Evolutionary conservation across 2,329 filamentous ascomycete genomes (phyloP), one percentile per base, ranked within the genome.

Genomic region (Gyromitra esculenta): DNA sequence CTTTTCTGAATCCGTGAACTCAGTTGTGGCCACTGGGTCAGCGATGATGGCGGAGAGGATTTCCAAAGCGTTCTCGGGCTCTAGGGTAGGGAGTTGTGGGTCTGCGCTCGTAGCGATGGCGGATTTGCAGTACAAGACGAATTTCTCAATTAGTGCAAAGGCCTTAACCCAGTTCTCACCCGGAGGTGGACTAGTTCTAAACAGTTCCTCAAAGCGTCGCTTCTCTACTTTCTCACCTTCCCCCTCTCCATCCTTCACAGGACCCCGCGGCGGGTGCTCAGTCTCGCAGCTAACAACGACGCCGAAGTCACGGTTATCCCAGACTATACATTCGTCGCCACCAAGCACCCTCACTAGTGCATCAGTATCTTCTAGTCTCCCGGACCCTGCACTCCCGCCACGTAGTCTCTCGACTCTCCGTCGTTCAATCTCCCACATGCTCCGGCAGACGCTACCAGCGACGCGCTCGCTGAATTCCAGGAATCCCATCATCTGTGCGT

Each of bases 401-500:
- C 76, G 73, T 35, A 81, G 69, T 18, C 80, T 75, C 43, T 77
- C 77, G 37, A 80, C 63, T 3, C 80, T 76, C 15, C 80, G 78
- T 13, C 77, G 76, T 54, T 81, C 80, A 64, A 81, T 75, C 50
- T 81, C 80, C 76, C 79, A 81, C 66, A 80, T 79, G 39, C 73
- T 70, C 45, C 78, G 75, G 41, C 78, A 80, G 11, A 81, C 79
- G 57, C 80, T 81, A 4, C 78, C 79, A 15, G 77, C 78, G 15
- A 81, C 77, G 31, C 79, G 77, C 43, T 79, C 78, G 39, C 77
- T 79, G 48, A 81, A 80, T 25, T 81, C 75, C 13, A 81, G 70
- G 66, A 81, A 81, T 31, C 79, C 80, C 76, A 79, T 80, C 74
- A 81, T 80, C 63, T 81, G 80, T 9, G 79, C 79, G 35, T 81